Evolutionary conservation across 305 asterid genomes (phyloP), one percentile per base, ranked within the genome.

Genomic region (Withania somnifera): DNA sequence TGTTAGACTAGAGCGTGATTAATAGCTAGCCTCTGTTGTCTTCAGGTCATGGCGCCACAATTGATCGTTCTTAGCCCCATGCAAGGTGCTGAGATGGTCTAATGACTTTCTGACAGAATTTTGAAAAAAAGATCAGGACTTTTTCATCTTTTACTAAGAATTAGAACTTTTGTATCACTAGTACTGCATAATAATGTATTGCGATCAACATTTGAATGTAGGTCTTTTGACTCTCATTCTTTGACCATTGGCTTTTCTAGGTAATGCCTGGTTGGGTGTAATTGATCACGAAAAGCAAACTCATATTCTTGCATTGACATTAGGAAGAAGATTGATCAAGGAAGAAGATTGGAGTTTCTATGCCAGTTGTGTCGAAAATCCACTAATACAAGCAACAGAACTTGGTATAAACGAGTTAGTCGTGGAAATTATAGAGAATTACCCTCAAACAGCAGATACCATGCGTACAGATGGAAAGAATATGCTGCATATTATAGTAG

Each of bases 211-310:
- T 20, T 56, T 56, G 11, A 10, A 57, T 11, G 2, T 22, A 57
- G 0, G 8, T 42, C 34, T 58, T 58, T 6, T 58, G 8, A 24
- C 7, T 61, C 10, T 61, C 69, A 26, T 6, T 67, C 7, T 32
- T 66, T 66, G 1, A 66, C 28, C 30, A n/a, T n/a, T 54, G 60
- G 0, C 9, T 57, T 40, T 38, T 60, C 7, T 60, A 60, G 82
- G 61, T 38, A 57, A 38, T 57, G 73, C 57, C 36, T 79, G 73
- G 77, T 45, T 60, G 19, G 58, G 34, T 42, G 76, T 3, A 17
- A 60, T 79, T 47, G 75, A 79, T 61, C 42, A 40, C 17, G 82
- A 40, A 61, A 79, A 79, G 82, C 82, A 79, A 45, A 57, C 28
- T 0, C 56, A 79, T 57, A 22, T 79, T 15, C 82, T 79, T 79